These are phyloP conservation scores for Priceomyces carsonii DNA, from an alignment of 805 yeast genomes.

Conservation along the genomic window DNA sequence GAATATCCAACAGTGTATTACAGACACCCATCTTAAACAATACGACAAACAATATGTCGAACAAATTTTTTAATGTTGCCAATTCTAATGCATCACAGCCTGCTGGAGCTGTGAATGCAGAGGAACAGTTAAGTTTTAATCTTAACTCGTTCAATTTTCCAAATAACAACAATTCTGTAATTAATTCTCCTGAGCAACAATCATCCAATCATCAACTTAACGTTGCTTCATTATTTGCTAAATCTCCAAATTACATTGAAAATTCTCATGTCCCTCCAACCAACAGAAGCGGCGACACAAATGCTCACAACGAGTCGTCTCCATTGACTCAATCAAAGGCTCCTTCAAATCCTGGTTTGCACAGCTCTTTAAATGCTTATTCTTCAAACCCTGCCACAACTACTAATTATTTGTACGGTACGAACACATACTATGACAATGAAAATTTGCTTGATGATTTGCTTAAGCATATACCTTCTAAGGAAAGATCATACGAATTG, in stretches of 20 bases:
- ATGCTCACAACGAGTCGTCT: conserved; percentile 1
- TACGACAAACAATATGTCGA: conserved; percentile 34
- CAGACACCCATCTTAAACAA: conserved; percentile 31
- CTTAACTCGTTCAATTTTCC: background rate
- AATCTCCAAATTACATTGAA: background rate
- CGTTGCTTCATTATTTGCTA: background rate
- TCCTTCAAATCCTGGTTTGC: conserved; percentile 18
- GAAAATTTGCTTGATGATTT: conserved; percentile 36
- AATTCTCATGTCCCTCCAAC: conserved; percentile 1
- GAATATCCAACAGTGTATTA: conserved; percentile 10
- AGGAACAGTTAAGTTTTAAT: conserved; percentile 1
- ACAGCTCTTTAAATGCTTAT: conserved; percentile 29
- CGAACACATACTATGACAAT: conserved; percentile 39
- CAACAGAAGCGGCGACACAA: conserved; percentile 3
- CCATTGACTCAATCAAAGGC: background rate
- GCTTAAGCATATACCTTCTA: conserved; percentile 46
- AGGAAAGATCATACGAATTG: conserved; percentile 46
- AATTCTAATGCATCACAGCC: conserved; percentile 14
- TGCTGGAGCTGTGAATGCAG: background rate
- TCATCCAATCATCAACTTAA: background rate
- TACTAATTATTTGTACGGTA: conserved; percentile 37
- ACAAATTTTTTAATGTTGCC: conserved; percentile 32
- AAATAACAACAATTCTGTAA: conserved; percentile 1
- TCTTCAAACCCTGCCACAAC: conserved; percentile 35
- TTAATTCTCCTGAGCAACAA: background rate